A percentile compares a stretch with the other conserved stretches of the same genome.
Evolutionary conservation across 164 flowering plant genomes (phyloP).

Genomic region (Dillenia turbinata): DNA sequence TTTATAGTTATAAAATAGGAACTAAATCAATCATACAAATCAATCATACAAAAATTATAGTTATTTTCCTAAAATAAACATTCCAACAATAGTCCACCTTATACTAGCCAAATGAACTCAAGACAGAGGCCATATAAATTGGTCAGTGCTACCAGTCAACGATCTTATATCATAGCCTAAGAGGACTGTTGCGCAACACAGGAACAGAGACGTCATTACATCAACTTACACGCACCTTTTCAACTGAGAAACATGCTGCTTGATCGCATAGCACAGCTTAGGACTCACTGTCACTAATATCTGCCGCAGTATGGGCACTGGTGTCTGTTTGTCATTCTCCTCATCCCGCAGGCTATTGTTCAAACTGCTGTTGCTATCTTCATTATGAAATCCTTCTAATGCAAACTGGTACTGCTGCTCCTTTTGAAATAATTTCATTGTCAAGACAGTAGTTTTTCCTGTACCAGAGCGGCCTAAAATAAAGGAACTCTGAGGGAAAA

Average conservation of each 20-base stretch:
- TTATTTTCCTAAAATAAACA: too few species aligned
- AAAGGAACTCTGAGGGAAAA: slow-evolving; percentile 45
- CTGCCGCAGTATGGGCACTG: slow-evolving; percentile 38
- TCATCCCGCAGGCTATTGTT: slow-evolving; percentile 2
- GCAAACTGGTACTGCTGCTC: slow-evolving; percentile 41
- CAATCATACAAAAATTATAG: too few species aligned
- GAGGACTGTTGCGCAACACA: too few species aligned
- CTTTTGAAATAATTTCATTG: slow-evolving; percentile 58
- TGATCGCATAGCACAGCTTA: slow-evolving; percentile 63
- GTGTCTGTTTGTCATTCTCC: slow-evolving; percentile 9
- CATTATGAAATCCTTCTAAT: slow-evolving; percentile 22
- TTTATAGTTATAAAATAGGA: too few species aligned
- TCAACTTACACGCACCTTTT: slow-evolving; percentile 41
- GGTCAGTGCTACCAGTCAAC: too few species aligned
- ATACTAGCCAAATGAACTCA: too few species aligned
- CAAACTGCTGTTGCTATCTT: not conserved
- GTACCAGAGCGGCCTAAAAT: slow-evolving; percentile 86
- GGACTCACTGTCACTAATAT: slow-evolving; percentile 84
- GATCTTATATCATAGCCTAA: too few species aligned
- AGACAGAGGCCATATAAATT: too few species aligned
- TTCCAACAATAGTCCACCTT: too few species aligned
- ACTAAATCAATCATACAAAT: too few species aligned
- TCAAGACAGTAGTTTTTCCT: slow-evolving; percentile 80
- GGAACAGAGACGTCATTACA: too few species aligned
- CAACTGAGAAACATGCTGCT: slow-evolving; percentile 47